These are phyloP conservation scores for Cordyceps pruinosa DNA, from an alignment of 2,329 filamentous ascomycete species.

Conservation along the genomic window DNA sequence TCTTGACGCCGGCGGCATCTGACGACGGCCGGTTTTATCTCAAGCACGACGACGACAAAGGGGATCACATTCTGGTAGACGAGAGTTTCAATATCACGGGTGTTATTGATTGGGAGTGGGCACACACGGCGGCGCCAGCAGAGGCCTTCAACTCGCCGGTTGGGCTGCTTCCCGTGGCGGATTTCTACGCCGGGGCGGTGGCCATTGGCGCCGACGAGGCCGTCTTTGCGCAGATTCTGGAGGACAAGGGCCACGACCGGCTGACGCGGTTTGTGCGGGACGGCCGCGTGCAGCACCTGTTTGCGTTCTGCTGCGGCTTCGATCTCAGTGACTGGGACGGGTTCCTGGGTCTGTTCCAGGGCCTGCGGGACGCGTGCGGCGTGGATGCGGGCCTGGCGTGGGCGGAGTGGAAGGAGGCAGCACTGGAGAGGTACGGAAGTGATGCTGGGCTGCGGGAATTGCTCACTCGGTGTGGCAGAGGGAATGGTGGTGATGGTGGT, in stretches of 20 bases:
- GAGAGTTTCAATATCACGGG: not conserved
- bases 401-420: constrained; percentile 30
- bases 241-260: constrained; percentile 27
- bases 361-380: constrained; percentile 28
- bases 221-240: constrained; percentile 25
- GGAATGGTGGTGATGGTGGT: not conserved
- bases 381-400: constrained; percentile 30
- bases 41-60: constrained; percentile 33
- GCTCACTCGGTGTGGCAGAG: constrained; percentile 5
- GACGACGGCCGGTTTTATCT: constrained; percentile 33
- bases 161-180: constrained; percentile 29
- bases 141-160: constrained; percentile 3
- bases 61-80: not conserved
- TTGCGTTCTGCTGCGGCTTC: constrained; percentile 36
- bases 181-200: constrained; percentile 33
- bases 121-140: not conserved
- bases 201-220: constrained; percentile 31
- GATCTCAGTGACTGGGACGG: constrained; percentile 35
- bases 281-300: constrained; percentile 31
- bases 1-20: constrained; percentile 16
- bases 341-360: constrained; percentile 35
- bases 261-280: constrained; percentile 31
- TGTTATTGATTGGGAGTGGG: constrained; percentile 7
- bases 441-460: constrained; percentile 19
- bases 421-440: constrained; percentile 28